Conservation (phyloP, 352 stramenopile genomes). For the Paralagenidium karlingii region DNA sequence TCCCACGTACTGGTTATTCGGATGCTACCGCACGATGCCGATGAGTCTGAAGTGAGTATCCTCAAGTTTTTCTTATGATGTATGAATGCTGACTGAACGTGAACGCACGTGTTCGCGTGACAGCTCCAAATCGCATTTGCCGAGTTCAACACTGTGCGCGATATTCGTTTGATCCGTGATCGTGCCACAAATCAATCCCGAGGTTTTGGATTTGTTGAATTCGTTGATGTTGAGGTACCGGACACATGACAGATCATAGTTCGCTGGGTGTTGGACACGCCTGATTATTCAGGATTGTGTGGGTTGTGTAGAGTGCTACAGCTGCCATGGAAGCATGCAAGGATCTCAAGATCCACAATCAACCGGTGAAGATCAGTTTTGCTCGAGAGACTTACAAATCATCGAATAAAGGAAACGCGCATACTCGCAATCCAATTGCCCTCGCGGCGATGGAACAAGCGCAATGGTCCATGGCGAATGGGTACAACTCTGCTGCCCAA, state of each 20-base stretch:
- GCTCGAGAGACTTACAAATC: conserved; percentile 18
- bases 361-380: conserved; percentile 38
- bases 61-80: neutral
- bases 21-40: conserved; percentile 50
- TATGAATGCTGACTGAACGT: neutral
- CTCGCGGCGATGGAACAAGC: conserved; percentile 62
- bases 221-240: conserved; percentile 49
- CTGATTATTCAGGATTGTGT: neutral
- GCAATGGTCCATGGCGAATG: conserved; percentile 67
- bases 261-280: conserved; percentile 1
- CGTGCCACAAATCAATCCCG: conserved; percentile 44
- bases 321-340: conserved; percentile 16
- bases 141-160: conserved; percentile 39
- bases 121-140: conserved; percentile 71
- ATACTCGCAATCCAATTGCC: conserved; percentile 24
- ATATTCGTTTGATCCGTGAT: conserved; percentile 67
- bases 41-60: conserved; percentile 57
- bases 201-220: conserved; percentile 75
- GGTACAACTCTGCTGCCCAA: conserved; percentile 19
- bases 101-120: neutral
- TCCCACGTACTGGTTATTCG: conserved; percentile 57
- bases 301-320: conserved; percentile 10
- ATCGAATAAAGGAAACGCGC: neutral
- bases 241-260: no score
- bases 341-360: conserved; percentile 19